A percentile compares a stretch with the other conserved stretches of the same genome.
phyloP scores from a whole-genome alignment of 1,284 basidiomycete species.

The Papiliotrema flavescens region DNA sequence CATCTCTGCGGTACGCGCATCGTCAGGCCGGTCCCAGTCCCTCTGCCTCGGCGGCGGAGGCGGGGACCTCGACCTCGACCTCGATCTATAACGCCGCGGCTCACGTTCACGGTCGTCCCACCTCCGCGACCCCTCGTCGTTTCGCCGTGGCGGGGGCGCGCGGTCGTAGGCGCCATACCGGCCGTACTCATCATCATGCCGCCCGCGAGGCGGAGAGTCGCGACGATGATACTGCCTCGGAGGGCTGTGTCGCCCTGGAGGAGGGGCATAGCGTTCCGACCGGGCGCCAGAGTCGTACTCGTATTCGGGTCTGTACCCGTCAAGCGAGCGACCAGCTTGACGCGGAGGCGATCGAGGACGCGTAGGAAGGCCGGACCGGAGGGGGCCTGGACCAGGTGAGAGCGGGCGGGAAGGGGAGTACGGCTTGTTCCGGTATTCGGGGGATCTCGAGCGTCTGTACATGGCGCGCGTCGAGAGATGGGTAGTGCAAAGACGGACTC shows the following conservation, averaged over 20 bases:
- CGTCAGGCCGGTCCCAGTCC: background rate
- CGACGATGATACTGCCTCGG: slow-evolving; percentile 15
- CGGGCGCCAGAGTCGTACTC: background rate
- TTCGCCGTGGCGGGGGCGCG: slow-evolving; percentile 2
- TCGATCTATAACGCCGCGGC: background rate
- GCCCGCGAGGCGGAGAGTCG: slow-evolving; percentile 3
- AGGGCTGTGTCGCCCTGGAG: background rate
- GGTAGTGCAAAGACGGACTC: background rate
- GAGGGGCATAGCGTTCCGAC: slow-evolving; percentile 1
- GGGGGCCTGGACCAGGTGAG: slow-evolving; percentile 9
- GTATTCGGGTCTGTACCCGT: background rate
- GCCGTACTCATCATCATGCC: slow-evolving; percentile 9
- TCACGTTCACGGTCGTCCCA: background rate
- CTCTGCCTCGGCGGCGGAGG: background rate
- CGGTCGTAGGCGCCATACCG: slow-evolving; percentile 2
- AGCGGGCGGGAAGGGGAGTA: slow-evolving; percentile 33
- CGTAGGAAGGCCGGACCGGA: background rate
- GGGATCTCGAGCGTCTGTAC: slow-evolving; percentile 11
- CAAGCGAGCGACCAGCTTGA: background rate
- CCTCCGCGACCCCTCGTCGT: background rate
- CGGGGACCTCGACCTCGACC: background rate
- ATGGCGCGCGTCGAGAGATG: background rate
- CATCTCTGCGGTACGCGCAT: background rate
- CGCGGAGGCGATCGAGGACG: background rate
- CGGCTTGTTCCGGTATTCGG: slow-evolving; percentile 12